Conservation (phyloP, 768 basidiomycete species). For the Mycena sanguinolenta region DNA sequence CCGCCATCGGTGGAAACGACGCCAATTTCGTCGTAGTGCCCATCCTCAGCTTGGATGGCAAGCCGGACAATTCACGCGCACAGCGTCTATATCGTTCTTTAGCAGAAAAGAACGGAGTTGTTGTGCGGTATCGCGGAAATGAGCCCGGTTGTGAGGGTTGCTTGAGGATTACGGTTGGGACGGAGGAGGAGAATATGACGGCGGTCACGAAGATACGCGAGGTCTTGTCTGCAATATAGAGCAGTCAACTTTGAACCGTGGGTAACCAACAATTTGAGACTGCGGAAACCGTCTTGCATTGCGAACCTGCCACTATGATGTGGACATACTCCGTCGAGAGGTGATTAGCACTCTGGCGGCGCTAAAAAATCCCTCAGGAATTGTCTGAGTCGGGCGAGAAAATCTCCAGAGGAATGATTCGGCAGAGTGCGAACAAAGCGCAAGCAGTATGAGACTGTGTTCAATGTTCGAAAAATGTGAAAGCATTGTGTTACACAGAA, state of each 20-base stretch:
- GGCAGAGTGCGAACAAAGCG: no score
- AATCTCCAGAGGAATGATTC: no score
- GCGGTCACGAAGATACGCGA: slow-evolving; percentile 68
- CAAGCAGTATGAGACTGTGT: no score
- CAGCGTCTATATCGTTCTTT: slow-evolving; percentile 79
- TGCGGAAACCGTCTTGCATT: no score
- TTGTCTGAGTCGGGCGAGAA: no score
- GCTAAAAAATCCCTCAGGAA: no score
- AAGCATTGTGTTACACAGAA: no score
- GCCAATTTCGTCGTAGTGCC: slow-evolving; percentile 94
- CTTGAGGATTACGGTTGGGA: slow-evolving; percentile 91
- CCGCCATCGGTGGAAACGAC: slow-evolving; percentile 82
- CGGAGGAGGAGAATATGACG: slow-evolving; percentile 78
- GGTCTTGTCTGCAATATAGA: slow-evolving; percentile 51
- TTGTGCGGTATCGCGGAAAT: slow-evolving; percentile 89
- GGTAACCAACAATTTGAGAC: no score
- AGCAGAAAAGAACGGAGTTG: slow-evolving; percentile 88
- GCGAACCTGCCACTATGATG: no score
- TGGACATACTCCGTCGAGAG: no score
- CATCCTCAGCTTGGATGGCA: slow-evolving; percentile 64
- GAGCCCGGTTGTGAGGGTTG: slow-evolving; percentile 91
- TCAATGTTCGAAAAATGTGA: no score
- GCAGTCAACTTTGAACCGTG: not conserved
- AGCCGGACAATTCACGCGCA: slow-evolving; percentile 73
- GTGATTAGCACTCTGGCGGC: no score